Conservation (phyloP, 2,329 filamentous ascomycete genomes). For the Blastomyces gilchristii region DNA sequence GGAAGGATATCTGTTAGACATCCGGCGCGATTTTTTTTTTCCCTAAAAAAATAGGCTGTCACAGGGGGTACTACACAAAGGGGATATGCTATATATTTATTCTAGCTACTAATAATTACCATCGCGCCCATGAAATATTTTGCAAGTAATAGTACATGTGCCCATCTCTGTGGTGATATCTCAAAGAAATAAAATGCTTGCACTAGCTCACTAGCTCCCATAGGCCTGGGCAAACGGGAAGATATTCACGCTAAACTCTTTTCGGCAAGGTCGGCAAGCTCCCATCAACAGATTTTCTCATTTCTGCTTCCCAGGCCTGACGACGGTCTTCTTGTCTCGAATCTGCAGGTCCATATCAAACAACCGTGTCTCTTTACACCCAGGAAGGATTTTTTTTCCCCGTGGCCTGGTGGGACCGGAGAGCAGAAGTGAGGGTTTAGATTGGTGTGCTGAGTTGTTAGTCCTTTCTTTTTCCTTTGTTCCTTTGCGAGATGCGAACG, state of each 20-base stretch:
- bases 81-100: too few species aligned
- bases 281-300: constrained; percentile 14
- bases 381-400: constrained; percentile 9
- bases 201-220: too few species aligned
- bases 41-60: too few species aligned
- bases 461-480: neutral
- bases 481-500: neutral
- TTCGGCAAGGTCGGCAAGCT: constrained; percentile 14
- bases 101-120: too few species aligned
- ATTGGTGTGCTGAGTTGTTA: constrained; percentile 9
- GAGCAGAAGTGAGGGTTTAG: constrained; percentile 15
- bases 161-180: too few species aligned
- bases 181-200: too few species aligned
- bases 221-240: neutral
- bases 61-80: too few species aligned
- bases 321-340: neutral
- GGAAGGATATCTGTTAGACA: neutral
- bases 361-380: neutral
- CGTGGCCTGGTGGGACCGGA: constrained; percentile 15
- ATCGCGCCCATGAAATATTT: neutral
- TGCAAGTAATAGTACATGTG: too few species aligned
- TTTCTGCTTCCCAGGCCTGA: constrained; percentile 4
- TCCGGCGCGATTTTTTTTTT: neutral
- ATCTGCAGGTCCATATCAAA: neutral
- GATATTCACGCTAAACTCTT: constrained; percentile 8